Evolutionary conservation across 148 eudicot species (phyloP).

Genomic region (Cornus controversa): DNA sequence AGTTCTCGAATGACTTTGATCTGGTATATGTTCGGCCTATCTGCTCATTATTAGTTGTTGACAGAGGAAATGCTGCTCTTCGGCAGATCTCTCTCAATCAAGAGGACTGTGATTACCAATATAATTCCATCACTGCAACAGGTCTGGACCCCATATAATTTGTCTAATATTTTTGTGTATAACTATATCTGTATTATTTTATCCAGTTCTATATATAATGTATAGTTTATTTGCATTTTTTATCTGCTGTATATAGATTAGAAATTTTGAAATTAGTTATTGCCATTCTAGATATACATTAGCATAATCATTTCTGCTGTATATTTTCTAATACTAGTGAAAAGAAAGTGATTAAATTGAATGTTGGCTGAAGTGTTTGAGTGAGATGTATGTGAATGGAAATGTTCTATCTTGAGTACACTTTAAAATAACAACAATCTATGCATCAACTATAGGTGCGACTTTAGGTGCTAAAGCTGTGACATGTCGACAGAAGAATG

Average conservation of each 20-base stretch:
- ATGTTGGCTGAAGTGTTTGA: background rate
- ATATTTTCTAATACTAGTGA: background rate
- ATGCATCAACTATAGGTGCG: background rate
- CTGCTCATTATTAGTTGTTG: slow-evolving; percentile 87
- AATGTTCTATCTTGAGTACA: too few species aligned
- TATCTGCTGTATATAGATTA: background rate
- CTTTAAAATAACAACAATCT: background rate
- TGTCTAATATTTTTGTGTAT: background rate
- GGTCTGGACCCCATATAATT: slow-evolving; percentile 42
- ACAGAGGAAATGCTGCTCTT: slow-evolving; percentile 95
- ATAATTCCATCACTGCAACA: slow-evolving; percentile 62
- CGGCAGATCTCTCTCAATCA: slow-evolving; percentile 79
- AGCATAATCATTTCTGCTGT: background rate
- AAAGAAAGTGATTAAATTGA: background rate
- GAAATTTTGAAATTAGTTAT: background rate
- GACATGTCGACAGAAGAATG: background rate
- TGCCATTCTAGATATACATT: background rate
- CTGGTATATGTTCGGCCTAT: slow-evolving; percentile 83
- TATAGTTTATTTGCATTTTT: too few species aligned
- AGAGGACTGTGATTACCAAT: slow-evolving; percentile 72
- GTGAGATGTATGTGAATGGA: background rate
- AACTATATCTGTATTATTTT: too few species aligned
- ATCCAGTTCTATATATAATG: too few species aligned
- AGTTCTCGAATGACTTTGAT: slow-evolving; percentile 88
- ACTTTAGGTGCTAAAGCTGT: background rate